These are phyloP conservation scores for Coniferiporia sulphurascens DNA, from an alignment of 1,284 basidiomycete genomes.

Conservation along the genomic window DNA sequence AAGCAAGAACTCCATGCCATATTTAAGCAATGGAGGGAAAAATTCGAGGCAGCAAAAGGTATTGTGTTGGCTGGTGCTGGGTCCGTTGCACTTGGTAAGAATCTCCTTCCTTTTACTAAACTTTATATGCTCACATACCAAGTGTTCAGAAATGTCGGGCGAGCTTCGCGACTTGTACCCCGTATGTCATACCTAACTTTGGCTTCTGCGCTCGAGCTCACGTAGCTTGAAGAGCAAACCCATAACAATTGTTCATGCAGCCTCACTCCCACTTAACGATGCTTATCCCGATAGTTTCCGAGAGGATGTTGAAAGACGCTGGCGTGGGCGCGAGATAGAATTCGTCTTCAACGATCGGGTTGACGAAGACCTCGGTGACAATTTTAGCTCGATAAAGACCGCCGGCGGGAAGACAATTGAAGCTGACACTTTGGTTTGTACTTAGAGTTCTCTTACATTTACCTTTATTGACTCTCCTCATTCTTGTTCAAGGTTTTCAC, in stretches of 20 bases:
- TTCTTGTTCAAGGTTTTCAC: slow-evolving; percentile 38
- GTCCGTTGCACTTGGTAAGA: slow-evolving; percentile 53
- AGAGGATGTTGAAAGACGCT: slow-evolving; percentile 37
- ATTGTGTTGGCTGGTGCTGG: slow-evolving; percentile 60
- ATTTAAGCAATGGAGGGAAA: slow-evolving; percentile 39
- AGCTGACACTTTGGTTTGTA: slow-evolving; percentile 55
- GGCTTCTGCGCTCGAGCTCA: background rate
- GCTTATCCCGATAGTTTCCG: slow-evolving; percentile 56
- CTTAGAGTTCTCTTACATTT: background rate
- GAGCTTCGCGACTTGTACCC: slow-evolving; percentile 53
- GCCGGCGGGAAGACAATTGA: slow-evolving; percentile 46
- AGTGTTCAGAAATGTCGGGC: slow-evolving; percentile 46
- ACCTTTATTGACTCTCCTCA: slow-evolving; percentile 3
- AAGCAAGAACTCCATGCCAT: slow-evolving; percentile 33
- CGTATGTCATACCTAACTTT: slow-evolving; percentile 28
- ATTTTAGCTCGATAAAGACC: slow-evolving; percentile 39
- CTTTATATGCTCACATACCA: slow-evolving; percentile 9
- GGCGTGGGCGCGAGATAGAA: slow-evolving; percentile 41
- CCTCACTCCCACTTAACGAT: slow-evolving; percentile 46
- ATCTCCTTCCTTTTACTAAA: slow-evolving; percentile 19
- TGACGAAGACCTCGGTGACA: slow-evolving; percentile 38
- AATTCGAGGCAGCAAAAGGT: slow-evolving; percentile 43
- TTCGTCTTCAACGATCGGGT: slow-evolving; percentile 53
- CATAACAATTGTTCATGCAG: slow-evolving; percentile 60
- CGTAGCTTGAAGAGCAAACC: slow-evolving; percentile 42